These are phyloP conservation scores for Epichloe hybrida DNA, from an alignment of 2,329 filamentous ascomycete species.

Conservation along the genomic window DNA sequence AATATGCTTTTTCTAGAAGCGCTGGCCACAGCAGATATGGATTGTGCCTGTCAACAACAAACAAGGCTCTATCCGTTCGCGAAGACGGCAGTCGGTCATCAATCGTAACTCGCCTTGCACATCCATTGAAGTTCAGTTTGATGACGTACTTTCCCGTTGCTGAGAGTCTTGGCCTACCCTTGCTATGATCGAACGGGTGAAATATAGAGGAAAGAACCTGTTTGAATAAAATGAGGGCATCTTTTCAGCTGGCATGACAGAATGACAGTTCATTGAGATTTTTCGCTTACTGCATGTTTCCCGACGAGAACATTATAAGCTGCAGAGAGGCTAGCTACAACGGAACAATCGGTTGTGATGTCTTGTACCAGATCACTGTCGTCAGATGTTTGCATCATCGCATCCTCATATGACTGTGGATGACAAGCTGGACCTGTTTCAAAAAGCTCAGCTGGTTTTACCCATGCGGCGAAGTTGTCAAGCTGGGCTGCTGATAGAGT, in stretches of 20 bases:
- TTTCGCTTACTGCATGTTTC: constrained; percentile 45
- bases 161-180: constrained; percentile 48
- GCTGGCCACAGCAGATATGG: constrained; percentile 81
- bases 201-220: constrained; percentile 60
- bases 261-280: background rate
- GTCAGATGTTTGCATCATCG: constrained; percentile 42
- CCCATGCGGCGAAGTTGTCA: constrained; percentile 73
- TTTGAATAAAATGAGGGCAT: background rate
- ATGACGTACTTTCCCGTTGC: constrained; percentile 80
- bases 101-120: constrained; percentile 72
- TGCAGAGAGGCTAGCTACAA: constrained; percentile 88
- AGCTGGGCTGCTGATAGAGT: constrained; percentile 62
- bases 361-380: constrained; percentile 84
- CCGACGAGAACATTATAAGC: constrained; percentile 57
- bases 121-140: constrained; percentile 91
- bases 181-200: constrained; percentile 56
- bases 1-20: constrained; percentile 86
- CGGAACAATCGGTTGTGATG: constrained; percentile 89
- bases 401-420: constrained; percentile 18
- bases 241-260: background rate
- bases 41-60: constrained; percentile 77
- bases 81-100: constrained; percentile 80
- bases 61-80: constrained; percentile 59
- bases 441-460: constrained; percentile 56
- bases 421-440: constrained; percentile 10